These are phyloP conservation scores for Fusarium torreyae DNA, from an alignment of 2,329 filamentous ascomycete species.

Conservation along the genomic window DNA sequence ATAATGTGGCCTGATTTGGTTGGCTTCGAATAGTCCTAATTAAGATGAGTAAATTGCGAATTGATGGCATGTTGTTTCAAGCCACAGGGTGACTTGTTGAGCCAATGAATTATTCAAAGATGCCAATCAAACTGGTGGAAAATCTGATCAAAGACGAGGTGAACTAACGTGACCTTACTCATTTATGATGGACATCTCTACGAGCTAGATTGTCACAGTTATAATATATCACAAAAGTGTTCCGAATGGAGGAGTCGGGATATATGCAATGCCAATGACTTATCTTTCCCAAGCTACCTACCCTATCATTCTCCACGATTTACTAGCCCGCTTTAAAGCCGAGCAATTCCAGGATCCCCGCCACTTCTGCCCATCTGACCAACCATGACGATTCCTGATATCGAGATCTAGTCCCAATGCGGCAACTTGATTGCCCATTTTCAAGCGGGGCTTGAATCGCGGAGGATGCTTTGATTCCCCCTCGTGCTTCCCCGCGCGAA, in stretches of 20 bases:
- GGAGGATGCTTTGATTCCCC: neutral
- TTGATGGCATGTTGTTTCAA: neutral
- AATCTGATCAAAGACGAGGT: too few species aligned
- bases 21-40: conserved; percentile 25
- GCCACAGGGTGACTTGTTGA: too few species aligned
- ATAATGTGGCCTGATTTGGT: conserved; percentile 24
- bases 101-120: too few species aligned
- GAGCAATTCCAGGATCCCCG: neutral
- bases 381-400: conserved; percentile 7
- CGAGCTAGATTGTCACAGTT: too few species aligned
- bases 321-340: neutral
- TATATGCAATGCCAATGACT: too few species aligned
- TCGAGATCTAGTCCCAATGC: conserved; percentile 19
- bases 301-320: neutral
- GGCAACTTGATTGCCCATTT: conserved; percentile 48
- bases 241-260: too few species aligned
- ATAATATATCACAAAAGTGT: too few species aligned
- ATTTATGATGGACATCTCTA: too few species aligned
- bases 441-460: conserved; percentile 16
- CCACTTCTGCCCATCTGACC: neutral
- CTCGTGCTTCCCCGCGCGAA: conserved; percentile 31
- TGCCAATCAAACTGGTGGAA: too few species aligned
- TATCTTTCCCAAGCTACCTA: neutral
- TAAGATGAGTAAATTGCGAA: conserved; percentile 23
- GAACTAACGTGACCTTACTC: too few species aligned